These are phyloP conservation scores for Globisporangium acanthophoron DNA, from an alignment of 352 stramenopile species.

Conservation along the genomic window DNA sequence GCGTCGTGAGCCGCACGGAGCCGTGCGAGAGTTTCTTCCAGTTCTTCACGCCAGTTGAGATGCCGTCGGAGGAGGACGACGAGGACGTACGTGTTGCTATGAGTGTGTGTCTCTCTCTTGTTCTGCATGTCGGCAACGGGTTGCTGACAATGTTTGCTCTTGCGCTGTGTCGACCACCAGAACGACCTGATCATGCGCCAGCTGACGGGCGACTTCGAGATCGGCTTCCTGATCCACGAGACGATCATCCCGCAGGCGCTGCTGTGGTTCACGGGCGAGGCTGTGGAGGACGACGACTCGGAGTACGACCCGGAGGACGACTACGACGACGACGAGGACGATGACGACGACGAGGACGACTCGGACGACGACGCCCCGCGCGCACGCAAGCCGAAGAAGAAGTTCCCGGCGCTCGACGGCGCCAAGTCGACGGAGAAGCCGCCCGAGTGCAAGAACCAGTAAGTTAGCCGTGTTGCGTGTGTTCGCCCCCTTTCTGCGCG, in stretches of 20 bases:
- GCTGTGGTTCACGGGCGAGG: slow-evolving; percentile 84
- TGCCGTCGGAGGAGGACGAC: slow-evolving; percentile 81
- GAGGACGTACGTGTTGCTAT: slow-evolving; percentile 51
- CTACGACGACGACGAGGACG: slow-evolving; percentile 55
- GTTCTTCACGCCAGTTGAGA: slow-evolving; percentile 82
- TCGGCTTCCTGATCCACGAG: slow-evolving; percentile 85
- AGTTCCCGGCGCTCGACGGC: slow-evolving; percentile 67
- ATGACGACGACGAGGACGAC: slow-evolving; percentile 31
- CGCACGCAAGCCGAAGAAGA: slow-evolving; percentile 58
- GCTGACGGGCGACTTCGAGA: slow-evolving; percentile 79
- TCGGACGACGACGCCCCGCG: slow-evolving; percentile 45
- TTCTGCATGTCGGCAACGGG: not conserved
- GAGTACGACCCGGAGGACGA: slow-evolving; percentile 80
- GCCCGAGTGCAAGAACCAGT: slow-evolving; percentile 89
- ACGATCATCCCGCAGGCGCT: slow-evolving; percentile 83
- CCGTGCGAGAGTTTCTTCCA: slow-evolving; percentile 86
- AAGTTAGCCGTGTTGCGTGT: slow-evolving; percentile 21
- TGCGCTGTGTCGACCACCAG: not conserved
- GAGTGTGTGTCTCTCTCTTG: slow-evolving; percentile 2
- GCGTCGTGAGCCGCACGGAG: slow-evolving; percentile 74
- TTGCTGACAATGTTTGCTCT: slow-evolving; percentile 1
- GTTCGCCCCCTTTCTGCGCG: not conserved
- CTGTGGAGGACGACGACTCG: slow-evolving; percentile 69
- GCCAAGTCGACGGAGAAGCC: slow-evolving; percentile 73
- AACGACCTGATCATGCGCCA: slow-evolving; percentile 86